Conservation (phyloP, 208 protist species). For the Phytomonas sp. region DNA sequence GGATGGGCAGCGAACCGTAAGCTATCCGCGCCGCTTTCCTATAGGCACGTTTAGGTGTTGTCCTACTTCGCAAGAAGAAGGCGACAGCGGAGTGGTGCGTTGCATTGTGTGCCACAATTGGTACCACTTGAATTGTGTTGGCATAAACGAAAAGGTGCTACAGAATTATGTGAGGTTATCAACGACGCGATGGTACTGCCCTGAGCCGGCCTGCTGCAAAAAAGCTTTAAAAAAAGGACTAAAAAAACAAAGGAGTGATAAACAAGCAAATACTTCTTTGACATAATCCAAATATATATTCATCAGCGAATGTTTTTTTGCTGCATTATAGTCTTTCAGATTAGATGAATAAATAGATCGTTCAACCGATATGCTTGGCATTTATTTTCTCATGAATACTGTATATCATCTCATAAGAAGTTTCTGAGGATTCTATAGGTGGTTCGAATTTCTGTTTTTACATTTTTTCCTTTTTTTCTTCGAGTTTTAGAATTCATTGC, state of each 20-base stretch:
- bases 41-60: constrained; percentile 81
- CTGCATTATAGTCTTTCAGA: not conserved
- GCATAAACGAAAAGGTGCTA: constrained; percentile 36
- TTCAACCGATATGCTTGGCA: not conserved
- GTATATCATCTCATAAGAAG: not conserved
- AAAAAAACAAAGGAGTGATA: not conserved
- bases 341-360: constrained; percentile 4
- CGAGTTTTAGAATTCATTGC: not conserved
- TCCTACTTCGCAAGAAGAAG: constrained; percentile 55
- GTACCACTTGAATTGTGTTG: constrained; percentile 73
- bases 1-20: constrained; percentile 14
- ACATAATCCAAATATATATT: not conserved
- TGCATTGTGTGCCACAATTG: constrained; percentile 59
- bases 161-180: constrained; percentile 58
- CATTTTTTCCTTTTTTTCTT: constrained; percentile 3
- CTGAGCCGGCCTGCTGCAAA: constrained; percentile 64
- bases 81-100: constrained; percentile 53
- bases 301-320: not conserved
- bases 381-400: not conserved
- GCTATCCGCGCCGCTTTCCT: constrained; percentile 26
- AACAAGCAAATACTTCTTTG: not conserved
- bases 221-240: constrained; percentile 18
- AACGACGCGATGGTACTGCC: constrained; percentile 82
- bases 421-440: not conserved
- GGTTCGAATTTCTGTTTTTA: not conserved